Conservation (phyloP, 805 yeast species). For the Yamadazyma tumulicola region DNA sequence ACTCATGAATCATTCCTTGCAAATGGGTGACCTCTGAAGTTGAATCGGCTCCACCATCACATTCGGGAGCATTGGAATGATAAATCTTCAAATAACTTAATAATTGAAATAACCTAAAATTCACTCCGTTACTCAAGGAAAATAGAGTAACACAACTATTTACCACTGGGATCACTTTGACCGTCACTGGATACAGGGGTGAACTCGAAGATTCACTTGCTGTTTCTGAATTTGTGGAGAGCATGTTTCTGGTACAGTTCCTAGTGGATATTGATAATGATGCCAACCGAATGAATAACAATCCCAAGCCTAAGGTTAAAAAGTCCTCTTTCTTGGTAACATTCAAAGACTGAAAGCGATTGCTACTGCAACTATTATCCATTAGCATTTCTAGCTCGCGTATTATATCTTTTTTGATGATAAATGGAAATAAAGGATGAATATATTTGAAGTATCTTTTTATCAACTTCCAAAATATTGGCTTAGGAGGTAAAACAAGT, state of each 20-base stretch:
- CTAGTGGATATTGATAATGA: conserved; percentile 17
- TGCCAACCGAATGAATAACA: conserved; percentile 38
- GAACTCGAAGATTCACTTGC: not conserved
- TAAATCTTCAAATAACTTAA: conserved; percentile 21
- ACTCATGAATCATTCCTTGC: conserved; percentile 20
- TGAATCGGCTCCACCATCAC: conserved; percentile 35
- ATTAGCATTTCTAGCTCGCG: conserved; percentile 26
- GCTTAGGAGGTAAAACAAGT: conserved; percentile 28
- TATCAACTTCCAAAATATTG: conserved; percentile 35
- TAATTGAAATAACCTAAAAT: conserved; percentile 2
- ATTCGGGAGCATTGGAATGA: conserved; percentile 31
- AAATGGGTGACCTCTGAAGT: conserved; percentile 35
- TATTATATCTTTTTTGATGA: conserved; percentile 34
- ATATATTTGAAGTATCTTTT: conserved; percentile 38
- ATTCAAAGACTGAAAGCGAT: conserved; percentile 17
- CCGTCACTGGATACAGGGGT: conserved; percentile 1
- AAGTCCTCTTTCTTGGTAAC: conserved; percentile 36
- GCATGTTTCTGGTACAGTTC: not conserved
- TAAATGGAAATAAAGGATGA: conserved; percentile 44
- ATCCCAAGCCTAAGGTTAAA: conserved; percentile 32
- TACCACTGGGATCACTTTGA: conserved; percentile 1
- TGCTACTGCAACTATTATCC: conserved; percentile 20
- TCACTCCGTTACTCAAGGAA: not conserved
- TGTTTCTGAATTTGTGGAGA: not conserved
- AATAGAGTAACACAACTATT: conserved; percentile 1